Conservation (phyloP, 2,329 filamentous ascomycete species). For the Fusarium dlaminii region DNA sequence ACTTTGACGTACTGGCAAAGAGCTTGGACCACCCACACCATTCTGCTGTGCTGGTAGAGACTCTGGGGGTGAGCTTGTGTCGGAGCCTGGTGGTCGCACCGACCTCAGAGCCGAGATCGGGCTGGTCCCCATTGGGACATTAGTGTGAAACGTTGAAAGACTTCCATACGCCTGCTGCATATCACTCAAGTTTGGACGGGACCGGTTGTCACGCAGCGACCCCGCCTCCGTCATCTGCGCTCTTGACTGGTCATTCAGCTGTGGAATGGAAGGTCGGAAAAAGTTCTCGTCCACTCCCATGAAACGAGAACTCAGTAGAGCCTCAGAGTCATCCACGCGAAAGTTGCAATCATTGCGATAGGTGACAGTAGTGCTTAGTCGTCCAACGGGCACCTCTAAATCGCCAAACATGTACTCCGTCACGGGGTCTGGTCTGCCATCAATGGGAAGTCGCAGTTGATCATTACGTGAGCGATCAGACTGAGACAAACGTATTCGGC, state of each 20-base stretch:
- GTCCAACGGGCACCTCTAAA: constrained; percentile 86
- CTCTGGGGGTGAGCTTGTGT: constrained; percentile 67
- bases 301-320: constrained; percentile 89
- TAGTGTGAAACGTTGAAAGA: constrained; percentile 88
- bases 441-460: constrained; percentile 61
- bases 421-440: constrained; percentile 56
- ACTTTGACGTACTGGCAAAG: constrained; percentile 59
- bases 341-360: constrained; percentile 93
- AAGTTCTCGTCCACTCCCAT: constrained; percentile 90
- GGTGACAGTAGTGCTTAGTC: constrained; percentile 81
- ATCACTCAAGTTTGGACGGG: constrained; percentile 61
- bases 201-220: constrained; percentile 76
- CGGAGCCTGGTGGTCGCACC: constrained; percentile 68
- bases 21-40: constrained; percentile 59
- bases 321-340: constrained; percentile 89
- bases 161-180: constrained; percentile 87
- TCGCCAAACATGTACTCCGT: constrained; percentile 84
- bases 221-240: constrained; percentile 66
- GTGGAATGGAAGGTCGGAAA: constrained; percentile 80
- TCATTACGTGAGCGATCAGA: constrained; percentile 68
- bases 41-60: constrained; percentile 60
- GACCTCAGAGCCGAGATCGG: constrained; percentile 85
- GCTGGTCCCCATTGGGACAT: constrained; percentile 79
- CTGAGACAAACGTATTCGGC: constrained; percentile 77
- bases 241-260: constrained; percentile 55